phyloP scores from a whole-genome alignment of 2,329 filamentous ascomycete genomes.

The Tolypocladium tropicale region DNA sequence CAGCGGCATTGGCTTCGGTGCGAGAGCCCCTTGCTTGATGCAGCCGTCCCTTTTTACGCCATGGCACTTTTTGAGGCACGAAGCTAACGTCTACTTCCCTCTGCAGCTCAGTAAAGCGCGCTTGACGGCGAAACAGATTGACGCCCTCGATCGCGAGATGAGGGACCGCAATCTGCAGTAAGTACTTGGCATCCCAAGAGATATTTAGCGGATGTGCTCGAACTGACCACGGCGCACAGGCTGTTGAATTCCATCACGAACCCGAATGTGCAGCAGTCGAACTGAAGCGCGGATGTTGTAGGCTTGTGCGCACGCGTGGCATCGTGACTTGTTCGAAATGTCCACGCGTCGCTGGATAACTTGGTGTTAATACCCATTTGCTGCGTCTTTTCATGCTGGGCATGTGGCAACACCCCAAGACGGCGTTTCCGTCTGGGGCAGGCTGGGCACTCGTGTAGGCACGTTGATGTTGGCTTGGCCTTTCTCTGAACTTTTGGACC shows the following conservation, averaged over 20 bases:
- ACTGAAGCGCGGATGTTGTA: slow-evolving; percentile 1
- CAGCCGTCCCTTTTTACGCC: slow-evolving; percentile 17
- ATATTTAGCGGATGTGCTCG: too few relatives aligned
- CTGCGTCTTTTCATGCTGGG: not conserved
- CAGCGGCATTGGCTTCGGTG: slow-evolving; percentile 58
- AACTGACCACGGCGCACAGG: slow-evolving; percentile 1
- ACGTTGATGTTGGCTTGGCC: not conserved
- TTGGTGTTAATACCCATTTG: slow-evolving; percentile 5
- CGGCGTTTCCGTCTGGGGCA: not conserved
- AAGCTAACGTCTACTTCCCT: slow-evolving; percentile 1
- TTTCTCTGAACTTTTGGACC: not conserved
- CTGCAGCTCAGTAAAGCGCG: slow-evolving; percentile 34
- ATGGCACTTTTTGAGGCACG: not conserved
- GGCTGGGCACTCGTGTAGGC: not conserved
- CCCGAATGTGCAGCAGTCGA: slow-evolving; percentile 6
- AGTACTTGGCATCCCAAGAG: slow-evolving; percentile 7
- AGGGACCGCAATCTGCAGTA: slow-evolving; percentile 41
- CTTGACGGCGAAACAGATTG: slow-evolving; percentile 36
- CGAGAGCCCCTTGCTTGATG: slow-evolving; percentile 40
- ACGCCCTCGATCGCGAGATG: slow-evolving; percentile 46
- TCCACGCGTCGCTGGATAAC: not conserved
- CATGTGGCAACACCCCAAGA: not conserved
- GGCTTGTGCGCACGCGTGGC: not conserved
- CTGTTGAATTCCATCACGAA: slow-evolving; percentile 15
- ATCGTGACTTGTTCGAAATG: not conserved